Evolutionary conservation across 2,329 filamentous ascomycete species (phyloP).

Genomic region (Fusarium dimerum): DNA sequence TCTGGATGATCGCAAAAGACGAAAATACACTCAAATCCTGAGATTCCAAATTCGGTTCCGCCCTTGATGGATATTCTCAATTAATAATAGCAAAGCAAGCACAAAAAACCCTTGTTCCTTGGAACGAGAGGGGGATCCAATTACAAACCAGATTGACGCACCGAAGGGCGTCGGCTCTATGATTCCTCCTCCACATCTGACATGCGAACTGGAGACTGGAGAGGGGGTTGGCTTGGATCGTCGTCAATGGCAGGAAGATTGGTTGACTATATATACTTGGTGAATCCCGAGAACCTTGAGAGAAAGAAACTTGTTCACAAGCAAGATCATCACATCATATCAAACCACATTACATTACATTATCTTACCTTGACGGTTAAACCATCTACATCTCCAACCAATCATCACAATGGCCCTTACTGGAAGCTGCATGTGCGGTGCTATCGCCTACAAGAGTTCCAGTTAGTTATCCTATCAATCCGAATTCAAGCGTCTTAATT

Average conservation of each 20-base stretch:
- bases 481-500: neutral
- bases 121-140: no score
- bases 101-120: no score
- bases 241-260: neutral
- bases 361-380: slow-evolving; percentile 18
- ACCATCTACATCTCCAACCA: slow-evolving; percentile 3
- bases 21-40: no score
- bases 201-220: no score
- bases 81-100: no score
- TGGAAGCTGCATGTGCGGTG: slow-evolving; percentile 41
- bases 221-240: neutral
- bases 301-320: neutral
- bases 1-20: no score
- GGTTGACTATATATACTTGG: slow-evolving; percentile 17
- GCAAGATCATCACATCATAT: no score
- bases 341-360: slow-evolving; percentile 10
- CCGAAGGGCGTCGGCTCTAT: neutral
- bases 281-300: slow-evolving; percentile 22
- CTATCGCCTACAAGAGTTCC: slow-evolving; percentile 35
- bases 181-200: neutral
- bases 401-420: slow-evolving; percentile 21
- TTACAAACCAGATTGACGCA: neutral
- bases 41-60: no score
- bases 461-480: slow-evolving; percentile 24
- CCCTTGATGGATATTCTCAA: no score